Evolutionary conservation across 2,329 filamentous ascomycete genomes (phyloP).

Genomic region (Graphiopsis chlorocephala): DNA sequence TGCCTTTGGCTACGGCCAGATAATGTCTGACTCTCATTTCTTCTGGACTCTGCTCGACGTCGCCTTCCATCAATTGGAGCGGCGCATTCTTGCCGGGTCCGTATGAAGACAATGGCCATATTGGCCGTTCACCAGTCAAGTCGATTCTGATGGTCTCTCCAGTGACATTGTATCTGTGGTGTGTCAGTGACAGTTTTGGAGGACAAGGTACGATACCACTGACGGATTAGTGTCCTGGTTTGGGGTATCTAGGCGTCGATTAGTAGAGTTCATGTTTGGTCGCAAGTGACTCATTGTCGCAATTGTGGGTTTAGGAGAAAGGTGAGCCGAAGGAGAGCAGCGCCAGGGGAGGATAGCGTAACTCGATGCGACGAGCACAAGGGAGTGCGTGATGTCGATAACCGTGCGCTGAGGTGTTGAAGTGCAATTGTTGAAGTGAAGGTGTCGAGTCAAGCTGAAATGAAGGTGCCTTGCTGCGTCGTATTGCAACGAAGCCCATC

Average conservation of each 20-base stretch:
- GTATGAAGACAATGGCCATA: slow-evolving; percentile 86
- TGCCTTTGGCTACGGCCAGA: slow-evolving; percentile 60
- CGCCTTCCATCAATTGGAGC: slow-evolving; percentile 78
- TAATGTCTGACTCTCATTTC: slow-evolving; percentile 77
- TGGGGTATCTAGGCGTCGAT: not conserved
- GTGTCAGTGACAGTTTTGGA: not conserved
- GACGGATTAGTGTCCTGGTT: slow-evolving; percentile 13
- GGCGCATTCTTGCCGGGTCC: slow-evolving; percentile 74
- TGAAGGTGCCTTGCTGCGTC: not conserved
- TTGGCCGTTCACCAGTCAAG: slow-evolving; percentile 58
- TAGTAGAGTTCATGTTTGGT: not conserved
- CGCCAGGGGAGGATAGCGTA: not conserved
- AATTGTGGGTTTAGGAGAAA: not conserved
- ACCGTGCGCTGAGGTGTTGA: not conserved
- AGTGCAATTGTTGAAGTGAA: not conserved
- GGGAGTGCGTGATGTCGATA: not conserved
- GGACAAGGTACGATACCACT: not conserved
- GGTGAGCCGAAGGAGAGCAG: not conserved
- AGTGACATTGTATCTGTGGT: slow-evolving; percentile 53
- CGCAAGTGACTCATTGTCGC: not conserved
- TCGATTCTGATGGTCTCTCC: slow-evolving; percentile 53
- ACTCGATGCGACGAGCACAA: not conserved
- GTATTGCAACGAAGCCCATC: too few species aligned
- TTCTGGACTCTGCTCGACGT: slow-evolving; percentile 82
- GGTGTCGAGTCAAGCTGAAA: not conserved